These are phyloP conservation scores for Kodamaea sp. DNA, from an alignment of 1,139 yeast genomes.

Conservation along the genomic window DNA sequence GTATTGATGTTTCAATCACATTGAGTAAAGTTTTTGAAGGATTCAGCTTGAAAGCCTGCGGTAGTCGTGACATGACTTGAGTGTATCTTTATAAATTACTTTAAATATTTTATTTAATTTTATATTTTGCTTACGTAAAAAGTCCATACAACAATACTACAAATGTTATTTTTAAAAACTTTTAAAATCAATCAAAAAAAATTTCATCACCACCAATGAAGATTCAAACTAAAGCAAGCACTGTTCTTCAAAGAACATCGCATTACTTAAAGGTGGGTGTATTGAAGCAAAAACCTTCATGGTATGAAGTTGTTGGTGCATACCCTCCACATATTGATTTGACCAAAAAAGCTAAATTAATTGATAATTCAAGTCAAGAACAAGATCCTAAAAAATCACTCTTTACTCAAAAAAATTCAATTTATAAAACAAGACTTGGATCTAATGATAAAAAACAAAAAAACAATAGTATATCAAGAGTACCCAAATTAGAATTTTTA, in stretches of 20 bases:
- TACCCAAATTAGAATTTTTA: constrained; percentile 62
- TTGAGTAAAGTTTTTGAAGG: too few relatives aligned
- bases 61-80: too few relatives aligned
- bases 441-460: constrained; percentile 23
- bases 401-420: constrained; percentile 18
- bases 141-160: too few relatives aligned
- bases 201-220: constrained; percentile 43
- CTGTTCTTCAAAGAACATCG: constrained; percentile 74
- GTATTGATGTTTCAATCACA: too few relatives aligned
- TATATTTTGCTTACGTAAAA: too few relatives aligned
- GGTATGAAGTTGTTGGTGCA: constrained; percentile 80
- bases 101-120: too few relatives aligned
- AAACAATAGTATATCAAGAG: constrained; percentile 40
- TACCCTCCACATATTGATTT: constrained; percentile 74
- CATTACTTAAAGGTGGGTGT: constrained; percentile 65
- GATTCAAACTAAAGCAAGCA: constrained; percentile 63
- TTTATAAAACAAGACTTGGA: constrained; percentile 50
- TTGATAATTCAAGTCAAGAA: constrained; percentile 23
- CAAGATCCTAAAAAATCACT: constrained; percentile 25
- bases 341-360: constrained; percentile 43
- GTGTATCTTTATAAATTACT: too few relatives aligned
- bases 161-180: background rate
- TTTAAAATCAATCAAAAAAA: constrained; percentile 1
- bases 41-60: too few relatives aligned
- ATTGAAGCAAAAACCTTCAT: constrained; percentile 67